Evolutionary conservation across 768 basidiomycete genomes (phyloP).

Genomic region (Termitomyces sp.): DNA sequence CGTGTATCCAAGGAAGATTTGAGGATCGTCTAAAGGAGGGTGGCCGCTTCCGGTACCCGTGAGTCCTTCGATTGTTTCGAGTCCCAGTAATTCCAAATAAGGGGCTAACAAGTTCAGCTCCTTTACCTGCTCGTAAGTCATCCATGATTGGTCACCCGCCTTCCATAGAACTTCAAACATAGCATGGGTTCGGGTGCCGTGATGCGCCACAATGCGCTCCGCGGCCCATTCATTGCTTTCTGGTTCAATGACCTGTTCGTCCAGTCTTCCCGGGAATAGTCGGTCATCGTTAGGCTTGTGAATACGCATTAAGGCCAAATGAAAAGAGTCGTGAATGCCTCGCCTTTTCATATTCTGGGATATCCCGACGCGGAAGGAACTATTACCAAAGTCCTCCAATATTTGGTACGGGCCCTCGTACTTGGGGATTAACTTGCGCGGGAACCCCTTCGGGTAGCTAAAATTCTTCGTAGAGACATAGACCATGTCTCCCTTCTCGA

Average conservation of each 20-base stretch:
- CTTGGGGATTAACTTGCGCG: background rate
- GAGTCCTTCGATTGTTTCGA: background rate
- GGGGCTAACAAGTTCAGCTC: background rate
- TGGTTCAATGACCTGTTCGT: background rate
- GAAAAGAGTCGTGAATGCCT: background rate
- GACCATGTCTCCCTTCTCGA: background rate
- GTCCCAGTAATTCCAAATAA: background rate
- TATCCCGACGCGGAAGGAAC: background rate
- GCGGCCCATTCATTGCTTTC: background rate
- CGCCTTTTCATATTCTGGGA: constrained; percentile 15
- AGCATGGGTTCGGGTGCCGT: background rate
- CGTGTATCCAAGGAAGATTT: background rate
- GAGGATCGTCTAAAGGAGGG: background rate
- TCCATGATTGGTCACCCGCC: background rate
- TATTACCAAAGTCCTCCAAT: background rate
- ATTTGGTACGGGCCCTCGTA: background rate
- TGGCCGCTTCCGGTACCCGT: background rate
- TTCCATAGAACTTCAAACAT: background rate
- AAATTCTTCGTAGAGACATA: background rate
- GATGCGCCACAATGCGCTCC: background rate
- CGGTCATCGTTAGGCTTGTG: too few relatives aligned
- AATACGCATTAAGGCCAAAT: too few relatives aligned
- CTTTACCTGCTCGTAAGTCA: background rate
- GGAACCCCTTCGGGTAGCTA: background rate
- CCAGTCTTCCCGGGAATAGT: too few relatives aligned